Conservation (phyloP, 2,329 filamentous ascomycete species). For the Elsinoe necatrix region DNA sequence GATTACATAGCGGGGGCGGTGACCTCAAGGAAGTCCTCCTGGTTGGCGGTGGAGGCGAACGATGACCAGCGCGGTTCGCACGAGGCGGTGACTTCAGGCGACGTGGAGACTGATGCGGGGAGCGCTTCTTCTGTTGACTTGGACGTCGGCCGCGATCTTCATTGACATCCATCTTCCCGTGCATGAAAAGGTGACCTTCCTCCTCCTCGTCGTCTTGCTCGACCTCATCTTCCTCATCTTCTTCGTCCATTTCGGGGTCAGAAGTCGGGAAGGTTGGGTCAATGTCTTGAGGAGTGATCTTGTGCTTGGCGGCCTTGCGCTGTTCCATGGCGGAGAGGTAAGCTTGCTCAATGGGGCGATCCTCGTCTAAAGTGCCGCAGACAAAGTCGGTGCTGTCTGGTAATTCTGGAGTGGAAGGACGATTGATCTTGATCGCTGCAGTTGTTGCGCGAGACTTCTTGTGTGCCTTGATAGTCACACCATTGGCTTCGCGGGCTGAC, state of each 20-base stretch:
- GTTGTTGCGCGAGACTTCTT: constrained; percentile 19
- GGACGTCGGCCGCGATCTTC: constrained; percentile 42
- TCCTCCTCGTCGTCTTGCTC: constrained; percentile 32
- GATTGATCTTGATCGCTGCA: constrained; percentile 27
- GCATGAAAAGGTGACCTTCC: constrained; percentile 60
- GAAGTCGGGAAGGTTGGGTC: constrained; percentile 96
- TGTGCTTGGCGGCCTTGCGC: constrained; percentile 71
- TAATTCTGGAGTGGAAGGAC: constrained; percentile 54
- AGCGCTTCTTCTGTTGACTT: constrained; percentile 28
- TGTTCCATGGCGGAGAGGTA: constrained; percentile 80
- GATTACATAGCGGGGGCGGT: constrained; percentile 28
- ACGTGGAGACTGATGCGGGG: constrained; percentile 51
- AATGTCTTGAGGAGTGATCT: constrained; percentile 85
- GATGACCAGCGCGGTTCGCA: constrained; percentile 22
- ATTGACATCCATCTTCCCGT: constrained; percentile 53
- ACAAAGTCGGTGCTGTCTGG: constrained; percentile 98
- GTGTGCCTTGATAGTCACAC: constrained; percentile 1
- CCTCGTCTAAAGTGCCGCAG: constrained; percentile 95
- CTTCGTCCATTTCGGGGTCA: constrained; percentile 75
- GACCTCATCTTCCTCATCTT: constrained; percentile 58
- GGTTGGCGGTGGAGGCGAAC: constrained; percentile 41
- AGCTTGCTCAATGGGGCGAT: constrained; percentile 85
- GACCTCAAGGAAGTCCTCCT: constrained; percentile 21
- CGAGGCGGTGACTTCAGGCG: constrained; percentile 45
- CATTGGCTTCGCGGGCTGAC: constrained; percentile 31